phyloP scores from a whole-genome alignment of 2,329 filamentous ascomycete species.

The Aspergillus pseudoviridinutans region DNA sequence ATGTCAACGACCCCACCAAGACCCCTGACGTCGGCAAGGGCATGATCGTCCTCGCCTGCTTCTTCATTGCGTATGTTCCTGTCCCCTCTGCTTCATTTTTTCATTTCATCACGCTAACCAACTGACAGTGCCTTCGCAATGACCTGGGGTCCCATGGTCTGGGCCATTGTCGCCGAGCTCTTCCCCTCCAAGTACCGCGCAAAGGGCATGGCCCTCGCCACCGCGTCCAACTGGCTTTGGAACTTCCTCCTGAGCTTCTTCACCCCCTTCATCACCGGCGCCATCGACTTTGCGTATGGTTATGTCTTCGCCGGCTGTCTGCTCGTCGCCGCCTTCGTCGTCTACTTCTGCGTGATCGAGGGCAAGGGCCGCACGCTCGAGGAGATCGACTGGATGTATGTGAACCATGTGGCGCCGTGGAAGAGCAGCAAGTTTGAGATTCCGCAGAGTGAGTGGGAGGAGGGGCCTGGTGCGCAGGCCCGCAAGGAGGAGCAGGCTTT shows the following conservation, averaged over 20 bases:
- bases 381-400: conserved; percentile 72
- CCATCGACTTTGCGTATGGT: conserved; percentile 69
- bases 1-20: conserved; percentile 34
- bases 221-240: conserved; percentile 70
- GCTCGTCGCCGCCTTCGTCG: conserved; percentile 58
- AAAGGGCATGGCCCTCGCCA: conserved; percentile 71
- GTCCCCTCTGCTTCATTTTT: too few relatives aligned
- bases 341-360: conserved; percentile 70
- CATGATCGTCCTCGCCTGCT: conserved; percentile 67
- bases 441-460: background rate
- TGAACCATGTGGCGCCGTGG: conserved; percentile 57
- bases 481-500: background rate
- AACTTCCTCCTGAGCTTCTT: conserved; percentile 72
- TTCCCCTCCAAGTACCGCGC: conserved; percentile 52
- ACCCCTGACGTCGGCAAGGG: conserved; percentile 54
- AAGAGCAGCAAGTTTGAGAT: conserved; percentile 49
- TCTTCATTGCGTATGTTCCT: conserved; percentile 56
- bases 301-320: conserved; percentile 74
- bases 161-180: conserved; percentile 44
- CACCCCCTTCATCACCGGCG: conserved; percentile 69
- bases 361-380: conserved; percentile 66
- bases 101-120: background rate
- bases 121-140: conserved; percentile 52
- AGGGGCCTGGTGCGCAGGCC: background rate
- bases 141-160: conserved; percentile 62